Conservation (phyloP, 2,329 filamentous ascomycete genomes). For the Aspergillus proliferans region DNA sequence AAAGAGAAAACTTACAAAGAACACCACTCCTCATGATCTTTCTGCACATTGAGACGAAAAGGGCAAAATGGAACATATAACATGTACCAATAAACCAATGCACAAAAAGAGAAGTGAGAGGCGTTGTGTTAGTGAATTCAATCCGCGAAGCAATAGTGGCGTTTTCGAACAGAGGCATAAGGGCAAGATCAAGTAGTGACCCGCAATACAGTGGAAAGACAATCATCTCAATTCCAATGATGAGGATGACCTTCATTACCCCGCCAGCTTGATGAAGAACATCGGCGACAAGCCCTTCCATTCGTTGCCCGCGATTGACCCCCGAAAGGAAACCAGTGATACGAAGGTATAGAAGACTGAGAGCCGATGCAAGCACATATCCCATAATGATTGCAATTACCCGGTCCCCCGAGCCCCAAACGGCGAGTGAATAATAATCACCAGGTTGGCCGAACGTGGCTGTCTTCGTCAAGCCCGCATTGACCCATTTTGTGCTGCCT, state of each 20-base stretch:
- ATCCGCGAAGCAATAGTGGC: conserved; percentile 72
- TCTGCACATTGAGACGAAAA: conserved; percentile 98
- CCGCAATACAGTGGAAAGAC: conserved; percentile 95
- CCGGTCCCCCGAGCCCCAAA: conserved; percentile 64
- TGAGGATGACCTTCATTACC: conserved; percentile 94
- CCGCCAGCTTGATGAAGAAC: conserved; percentile 87
- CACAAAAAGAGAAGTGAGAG: conserved; percentile 86
- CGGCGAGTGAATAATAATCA: conserved; percentile 55
- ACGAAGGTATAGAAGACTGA: conserved; percentile 73
- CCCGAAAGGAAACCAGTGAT: conserved; percentile 63
- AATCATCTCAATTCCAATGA: conserved; percentile 99
- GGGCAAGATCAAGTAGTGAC: conserved; percentile 76
- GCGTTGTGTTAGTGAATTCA: conserved; percentile 69
- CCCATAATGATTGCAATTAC: conserved; percentile 72
- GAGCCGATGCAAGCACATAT: conserved; percentile 67
- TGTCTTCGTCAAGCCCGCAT: conserved; percentile 14
- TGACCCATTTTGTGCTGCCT: conserved; percentile 23
- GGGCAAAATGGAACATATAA: conserved; percentile 99
- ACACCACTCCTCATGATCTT: conserved; percentile 96
- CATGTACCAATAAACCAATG: conserved; percentile 99
- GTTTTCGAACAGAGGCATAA: conserved; percentile 81
- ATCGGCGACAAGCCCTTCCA: conserved; percentile 71
- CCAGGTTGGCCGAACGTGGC: conserved; percentile 26
- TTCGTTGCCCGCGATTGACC: conserved; percentile 47
- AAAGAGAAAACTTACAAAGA: conserved; percentile 59